Base-by-base conservation (phyloP, 768 basidiomycete species). In the Chlorophyllum brunneum region DNA sequence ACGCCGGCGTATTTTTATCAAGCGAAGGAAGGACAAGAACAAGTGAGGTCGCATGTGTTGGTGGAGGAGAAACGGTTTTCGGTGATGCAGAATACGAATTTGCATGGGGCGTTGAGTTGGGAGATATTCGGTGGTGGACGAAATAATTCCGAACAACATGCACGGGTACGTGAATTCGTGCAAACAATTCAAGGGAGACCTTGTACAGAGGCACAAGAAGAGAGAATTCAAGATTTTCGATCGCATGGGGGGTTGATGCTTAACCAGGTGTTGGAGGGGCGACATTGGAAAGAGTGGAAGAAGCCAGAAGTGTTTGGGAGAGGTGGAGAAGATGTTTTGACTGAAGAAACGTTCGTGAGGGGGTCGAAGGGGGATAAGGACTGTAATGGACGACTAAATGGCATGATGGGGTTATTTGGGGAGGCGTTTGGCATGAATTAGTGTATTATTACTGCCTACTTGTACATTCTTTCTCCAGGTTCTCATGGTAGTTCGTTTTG, bases 11-110 rank as follows among this genome's bases (percentile, higher is more conserved):
- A 34, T n/a, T 42, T 51, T 16, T 31, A 39, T 16, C 43, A 24
- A n/a, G 42, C 30, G 23, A 13, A 18, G 20, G 8, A 48, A 33
- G 13, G 11, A 11, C 5, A 20, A 38, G 29, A 34, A 23, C n/a
- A n/a, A n/a, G n/a, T n/a, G n/a, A n/a, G n/a, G n/a, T 22, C 41
- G 15, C 23, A 46, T 39, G 9, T 37, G 18, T 46, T 50, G 1
- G 30, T 53, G 3, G 57, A 58, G 23, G 39, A 45, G 16, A 49
- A 48, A 16, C 30, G 57, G 13, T 58, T 56, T 37, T 54, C 57
- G 22, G 57, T 56, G 8, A 47, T 58, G 41, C 51, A 51, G 18
- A 55, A 58, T 30, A 26, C n/a, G 7, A 11, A 11, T 0, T 18
- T 58, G 10, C 54, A 56, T 16, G 46, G 48, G 7, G 47, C 37